Evolutionary conservation across 2,329 filamentous ascomycete genomes (phyloP), one percentile per base, ranked within the genome.

Genomic region (Clonostachys byssicola): DNA sequence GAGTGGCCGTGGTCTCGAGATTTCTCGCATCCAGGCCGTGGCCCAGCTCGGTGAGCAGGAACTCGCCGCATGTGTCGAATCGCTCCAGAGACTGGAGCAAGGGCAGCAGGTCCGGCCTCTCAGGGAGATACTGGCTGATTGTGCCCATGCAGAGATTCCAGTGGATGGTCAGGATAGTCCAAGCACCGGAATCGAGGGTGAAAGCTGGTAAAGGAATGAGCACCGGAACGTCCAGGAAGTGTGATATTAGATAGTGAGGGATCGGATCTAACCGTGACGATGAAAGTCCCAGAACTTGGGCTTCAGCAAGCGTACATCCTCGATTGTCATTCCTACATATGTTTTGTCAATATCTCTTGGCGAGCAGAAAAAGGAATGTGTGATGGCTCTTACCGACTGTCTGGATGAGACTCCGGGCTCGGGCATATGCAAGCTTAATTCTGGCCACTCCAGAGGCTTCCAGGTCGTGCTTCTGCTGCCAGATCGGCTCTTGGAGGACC

Each of bases 1-100:
- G 47, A 4, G 61, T 68, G 6, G 65, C 66, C 0, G 58, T 67
- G 3, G 67, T 70, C 47, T 70, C 61, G 5, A 71, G 44, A 33
- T 69, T 68, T 2, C 56, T 52, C 2, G 66, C 65, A 49, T 71
- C 67, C 4, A 70, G 54, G 3, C 67, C 67, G 47, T 69, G 67
- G 2, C 64, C 63, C 5, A 68, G 47, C 47, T 72, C 67, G 0
- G 66, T 71, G 3, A 71, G 55, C 56, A 71, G 56, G 45, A 66
- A 72, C 42, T 66, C 56, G 23, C 61, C 60, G 36, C 52, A 57
- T 33, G 52, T 14, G 2, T 59, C 51, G 46, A 62, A 63, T 2
- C 35, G 51, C 9, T 54, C 36, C 6, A 56, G 51, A 20, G 51
- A 43, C 3, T 49, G 17, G 12, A 60, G 48, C 6, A 57, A 45